Evolutionary conservation across 1,284 basidiomycete genomes (phyloP).

Genomic region (Tetrapyrgos nigripes): DNA sequence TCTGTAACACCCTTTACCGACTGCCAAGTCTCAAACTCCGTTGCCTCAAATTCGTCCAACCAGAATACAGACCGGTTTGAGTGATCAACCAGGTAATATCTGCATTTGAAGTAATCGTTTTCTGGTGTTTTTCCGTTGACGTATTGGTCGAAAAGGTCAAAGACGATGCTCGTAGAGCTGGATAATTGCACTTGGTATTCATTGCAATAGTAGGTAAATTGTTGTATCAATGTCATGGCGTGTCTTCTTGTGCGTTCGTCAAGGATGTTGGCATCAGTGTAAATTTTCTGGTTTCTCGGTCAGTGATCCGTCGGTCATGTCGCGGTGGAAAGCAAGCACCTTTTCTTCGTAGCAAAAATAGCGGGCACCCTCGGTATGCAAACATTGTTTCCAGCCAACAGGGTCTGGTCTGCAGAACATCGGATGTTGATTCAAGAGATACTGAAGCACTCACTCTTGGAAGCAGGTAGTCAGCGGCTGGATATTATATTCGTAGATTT

Average conservation of each 20-base stretch:
- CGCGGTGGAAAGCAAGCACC: slow-evolving; percentile 23
- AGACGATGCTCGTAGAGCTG: slow-evolving; percentile 37
- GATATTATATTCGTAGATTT: neutral
- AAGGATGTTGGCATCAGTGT: slow-evolving; percentile 47
- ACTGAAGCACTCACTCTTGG: neutral
- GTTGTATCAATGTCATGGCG: slow-evolving; percentile 30
- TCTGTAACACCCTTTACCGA: slow-evolving; percentile 44
- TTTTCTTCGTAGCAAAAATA: slow-evolving; percentile 43
- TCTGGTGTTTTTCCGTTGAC: too few species aligned
- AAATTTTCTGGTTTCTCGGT: slow-evolving; percentile 32
- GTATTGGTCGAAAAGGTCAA: slow-evolving; percentile 33
- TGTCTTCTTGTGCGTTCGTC: slow-evolving; percentile 28
- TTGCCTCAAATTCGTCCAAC: slow-evolving; percentile 38
- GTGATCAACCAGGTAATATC: slow-evolving; percentile 52
- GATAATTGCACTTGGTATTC: slow-evolving; percentile 28
- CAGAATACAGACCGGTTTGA: slow-evolving; percentile 44
- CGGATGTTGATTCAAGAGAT: neutral
- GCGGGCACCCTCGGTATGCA: slow-evolving; percentile 45
- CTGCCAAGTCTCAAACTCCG: slow-evolving; percentile 30
- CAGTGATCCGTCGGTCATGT: neutral
- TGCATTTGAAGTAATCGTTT: slow-evolving; percentile 29
- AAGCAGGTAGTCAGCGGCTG: slow-evolving; percentile 3
- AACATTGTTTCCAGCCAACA: slow-evolving; percentile 29
- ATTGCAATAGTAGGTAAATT: slow-evolving; percentile 35
- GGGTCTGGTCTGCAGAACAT: slow-evolving; percentile 13